These are phyloP conservation scores for Coemansia sp. DNA, from an alignment of 192 early-diverging fungal species.

Conservation along the genomic window DNA sequence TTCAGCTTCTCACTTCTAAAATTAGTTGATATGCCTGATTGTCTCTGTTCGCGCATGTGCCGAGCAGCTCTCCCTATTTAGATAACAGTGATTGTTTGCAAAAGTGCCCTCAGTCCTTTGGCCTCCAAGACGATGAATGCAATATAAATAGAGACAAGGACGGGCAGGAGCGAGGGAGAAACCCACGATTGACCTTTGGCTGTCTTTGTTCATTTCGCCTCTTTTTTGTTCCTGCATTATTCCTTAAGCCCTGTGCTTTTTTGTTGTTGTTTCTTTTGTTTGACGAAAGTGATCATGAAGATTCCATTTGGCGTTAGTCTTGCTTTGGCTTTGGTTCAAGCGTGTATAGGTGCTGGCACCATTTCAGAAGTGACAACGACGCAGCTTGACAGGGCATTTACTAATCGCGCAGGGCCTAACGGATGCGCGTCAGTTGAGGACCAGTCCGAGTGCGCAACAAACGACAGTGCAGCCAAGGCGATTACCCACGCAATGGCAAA, in stretches of 20 bases:
- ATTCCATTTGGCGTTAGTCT: conserved; percentile 7
- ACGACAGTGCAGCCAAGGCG: conserved; percentile 17
- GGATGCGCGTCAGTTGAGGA: conserved; percentile 4
- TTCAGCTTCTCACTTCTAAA: background rate
- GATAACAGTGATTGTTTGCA: background rate
- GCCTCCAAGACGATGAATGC: background rate
- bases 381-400: conserved; percentile 9
- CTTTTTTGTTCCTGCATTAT: background rate
- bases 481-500: conserved; percentile 40
- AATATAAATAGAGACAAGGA: background rate
- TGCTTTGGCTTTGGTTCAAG: background rate
- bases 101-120: background rate
- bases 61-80: background rate
- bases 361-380: background rate
- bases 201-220: too few species aligned
- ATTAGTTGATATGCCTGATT: background rate
- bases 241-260: background rate
- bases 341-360: background rate
- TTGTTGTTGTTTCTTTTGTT: background rate
- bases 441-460: conserved; percentile 30
- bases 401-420: conserved; percentile 2
- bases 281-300: conserved; percentile 1
- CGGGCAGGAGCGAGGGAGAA: background rate
- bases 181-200: background rate
- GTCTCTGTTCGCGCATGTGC: background rate